These are phyloP conservation scores for Jamesozyma rosinii DNA, from an alignment of 805 yeast species.

Conservation along the genomic window DNA sequence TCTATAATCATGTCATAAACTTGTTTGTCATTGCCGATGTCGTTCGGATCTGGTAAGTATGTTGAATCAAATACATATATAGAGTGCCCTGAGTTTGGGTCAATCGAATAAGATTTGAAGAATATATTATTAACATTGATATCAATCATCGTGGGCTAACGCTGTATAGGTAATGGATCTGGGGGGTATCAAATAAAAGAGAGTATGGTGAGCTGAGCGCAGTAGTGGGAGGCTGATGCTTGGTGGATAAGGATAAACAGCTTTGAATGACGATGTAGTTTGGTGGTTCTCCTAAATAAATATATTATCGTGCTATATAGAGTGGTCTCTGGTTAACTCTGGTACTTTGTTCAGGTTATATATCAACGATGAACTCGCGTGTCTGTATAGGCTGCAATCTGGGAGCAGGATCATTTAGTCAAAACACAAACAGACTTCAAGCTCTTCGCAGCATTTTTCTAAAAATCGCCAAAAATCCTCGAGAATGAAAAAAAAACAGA, in stretches of 20 bases:
- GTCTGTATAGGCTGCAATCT: too few species aligned
- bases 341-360: too few species aligned
- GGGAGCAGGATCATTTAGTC: neutral
- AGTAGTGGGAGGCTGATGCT: neutral
- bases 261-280: too few species aligned
- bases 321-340: neutral
- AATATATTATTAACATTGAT: conserved; percentile 38
- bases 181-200: neutral
- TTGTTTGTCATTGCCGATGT: conserved; percentile 30
- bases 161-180: neutral
- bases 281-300: neutral
- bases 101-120: conserved; percentile 51
- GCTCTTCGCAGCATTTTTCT: neutral
- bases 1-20: conserved; percentile 34
- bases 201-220: neutral
- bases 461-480: neutral
- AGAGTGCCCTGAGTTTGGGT: conserved; percentile 61
- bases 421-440: neutral
- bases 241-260: neutral
- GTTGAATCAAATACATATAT: conserved; percentile 78
- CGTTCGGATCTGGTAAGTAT: conserved; percentile 55
- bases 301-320: neutral
- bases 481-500: neutral
- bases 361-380: too few species aligned
- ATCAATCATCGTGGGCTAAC: conserved; percentile 19